phyloP scores from a whole-genome alignment of 1,284 basidiomycete species.

The Microbotryum lychnidis-dioicae region DNA sequence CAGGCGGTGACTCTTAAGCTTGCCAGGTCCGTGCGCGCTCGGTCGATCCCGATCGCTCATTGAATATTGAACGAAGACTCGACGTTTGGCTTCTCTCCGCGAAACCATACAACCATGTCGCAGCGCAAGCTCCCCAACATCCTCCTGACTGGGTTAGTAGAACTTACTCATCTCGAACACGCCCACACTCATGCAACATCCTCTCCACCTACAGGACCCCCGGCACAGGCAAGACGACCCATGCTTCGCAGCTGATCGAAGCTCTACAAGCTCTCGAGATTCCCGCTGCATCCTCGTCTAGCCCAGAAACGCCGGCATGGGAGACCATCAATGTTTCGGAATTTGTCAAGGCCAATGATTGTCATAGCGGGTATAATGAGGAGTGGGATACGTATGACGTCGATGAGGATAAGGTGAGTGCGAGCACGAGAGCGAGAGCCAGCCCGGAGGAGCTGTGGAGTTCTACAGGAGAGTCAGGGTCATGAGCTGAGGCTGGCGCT shows the following conservation, averaged over 20 bases:
- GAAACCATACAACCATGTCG: background rate
- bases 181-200: background rate
- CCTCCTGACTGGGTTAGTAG: slow-evolving; percentile 69
- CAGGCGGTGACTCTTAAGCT: background rate
- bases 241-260: slow-evolving; percentile 63
- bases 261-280: slow-evolving; percentile 24
- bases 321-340: slow-evolving; percentile 84
- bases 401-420: slow-evolving; percentile 80
- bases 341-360: slow-evolving; percentile 70
- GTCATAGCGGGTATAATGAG: slow-evolving; percentile 79
- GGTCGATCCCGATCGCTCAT: too few species aligned
- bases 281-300: slow-evolving; percentile 45
- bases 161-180: background rate
- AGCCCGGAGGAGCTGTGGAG: background rate
- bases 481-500: background rate
- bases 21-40: background rate
- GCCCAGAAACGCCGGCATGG: slow-evolving; percentile 51
- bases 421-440: background rate
- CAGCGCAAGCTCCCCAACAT: slow-evolving; percentile 58
- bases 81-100: background rate
- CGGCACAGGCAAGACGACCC: slow-evolving; percentile 74
- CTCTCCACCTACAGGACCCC: slow-evolving; percentile 41
- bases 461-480: too few species aligned
- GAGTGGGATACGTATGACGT: slow-evolving; percentile 93
- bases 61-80: too few species aligned